Evolutionary conservation across 257 asterid genomes (phyloP).

Genomic region (Coffea canephora): DNA sequence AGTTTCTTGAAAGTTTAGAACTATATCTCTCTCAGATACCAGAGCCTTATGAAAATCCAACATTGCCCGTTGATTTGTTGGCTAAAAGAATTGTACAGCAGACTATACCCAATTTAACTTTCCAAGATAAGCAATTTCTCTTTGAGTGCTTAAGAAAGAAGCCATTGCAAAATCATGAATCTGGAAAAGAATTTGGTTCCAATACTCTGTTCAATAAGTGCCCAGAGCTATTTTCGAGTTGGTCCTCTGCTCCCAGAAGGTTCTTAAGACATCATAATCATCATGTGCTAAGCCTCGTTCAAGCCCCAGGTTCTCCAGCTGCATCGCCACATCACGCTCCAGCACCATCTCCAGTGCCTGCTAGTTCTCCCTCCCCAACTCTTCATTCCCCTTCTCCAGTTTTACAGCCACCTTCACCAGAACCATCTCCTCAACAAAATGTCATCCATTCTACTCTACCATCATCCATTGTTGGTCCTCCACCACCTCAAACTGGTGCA

Average conservation of each 20-base stretch:
- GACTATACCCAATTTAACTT: conserved; percentile 37
- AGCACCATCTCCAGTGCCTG: conserved; percentile 20
- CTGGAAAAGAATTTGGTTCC: conserved; percentile 5
- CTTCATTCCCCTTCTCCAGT: conserved; percentile 28
- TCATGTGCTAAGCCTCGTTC: conserved; percentile 4
- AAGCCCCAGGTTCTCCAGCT: conserved; percentile 32
- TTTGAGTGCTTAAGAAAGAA: conserved; percentile 41
- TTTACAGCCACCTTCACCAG: conserved; percentile 26
- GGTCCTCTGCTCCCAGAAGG: conserved; percentile 58
- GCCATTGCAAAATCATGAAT: conserved; percentile 17
- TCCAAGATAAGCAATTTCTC: conserved; percentile 31
- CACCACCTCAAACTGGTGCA: conserved; percentile 15
- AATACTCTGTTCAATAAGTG: conserved; percentile 19
- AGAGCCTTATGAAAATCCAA: conserved; percentile 2
- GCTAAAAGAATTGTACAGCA: conserved; percentile 32
- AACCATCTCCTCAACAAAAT: conserved; percentile 15
- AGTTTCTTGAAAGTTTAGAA: conserved; percentile 27
- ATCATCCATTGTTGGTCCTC: background rate
- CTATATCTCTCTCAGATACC: conserved; percentile 20
- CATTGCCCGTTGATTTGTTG: conserved; percentile 29
- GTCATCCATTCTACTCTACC: conserved; percentile 17
- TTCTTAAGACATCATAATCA: conserved; percentile 37
- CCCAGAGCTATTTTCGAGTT: conserved; percentile 32
- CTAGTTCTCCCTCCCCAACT: conserved; percentile 33
- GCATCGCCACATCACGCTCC: conserved; percentile 25